Evolutionary conservation across 1,284 basidiomycete genomes (phyloP), one percentile per base, ranked within the genome.

Genomic region (Neolentinus lepideus): DNA sequence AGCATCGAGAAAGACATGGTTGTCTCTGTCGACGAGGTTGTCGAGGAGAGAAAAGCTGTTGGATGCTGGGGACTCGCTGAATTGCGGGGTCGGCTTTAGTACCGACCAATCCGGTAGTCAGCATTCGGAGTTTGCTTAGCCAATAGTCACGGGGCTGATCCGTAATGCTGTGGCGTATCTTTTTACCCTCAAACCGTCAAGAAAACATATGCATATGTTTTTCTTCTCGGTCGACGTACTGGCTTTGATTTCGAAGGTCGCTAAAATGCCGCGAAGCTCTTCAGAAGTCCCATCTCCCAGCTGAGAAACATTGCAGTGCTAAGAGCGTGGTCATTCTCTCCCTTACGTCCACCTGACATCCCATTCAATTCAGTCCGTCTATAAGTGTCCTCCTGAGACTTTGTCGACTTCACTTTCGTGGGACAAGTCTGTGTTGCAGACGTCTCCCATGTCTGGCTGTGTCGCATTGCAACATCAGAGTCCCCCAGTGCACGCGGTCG

Each of bases 301-400:
- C 38, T 43, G 19, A 16, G 16, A n/a, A 43, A 21, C 38, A 43
- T 43, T 43, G 38, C 38, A 43, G 38, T 43, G 38, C 38, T 43
- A 16, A n/a, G 16, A n/a, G 38, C 38, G 38, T 43, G 38, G 16
- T 25, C 47, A 25, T 29, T 26, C n/a, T 50, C 47, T 29, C 47
- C 6, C 9, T 14, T 26, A 21, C 6, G 47, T 29, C 47, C 47
- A 50, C 14, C 47, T 50, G 47, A 50, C 47, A 8, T 25, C 22
- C 47, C 47, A 50, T 22, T 22, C 47, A 43, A 50, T 50, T 50
- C 47, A 50, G 12, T 50, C 22, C 24, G 47, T 50, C 24, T 50
- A 14, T 50, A 43, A 43, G 12, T 16, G 16, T 43, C 19, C 38
- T 16, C 38, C 38, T 43, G 38, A 16, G 38, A 43, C 38, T 43